These are phyloP conservation scores for Fusarium xylarioides DNA, from an alignment of 2,329 filamentous ascomycete species.

Conservation along the genomic window DNA sequence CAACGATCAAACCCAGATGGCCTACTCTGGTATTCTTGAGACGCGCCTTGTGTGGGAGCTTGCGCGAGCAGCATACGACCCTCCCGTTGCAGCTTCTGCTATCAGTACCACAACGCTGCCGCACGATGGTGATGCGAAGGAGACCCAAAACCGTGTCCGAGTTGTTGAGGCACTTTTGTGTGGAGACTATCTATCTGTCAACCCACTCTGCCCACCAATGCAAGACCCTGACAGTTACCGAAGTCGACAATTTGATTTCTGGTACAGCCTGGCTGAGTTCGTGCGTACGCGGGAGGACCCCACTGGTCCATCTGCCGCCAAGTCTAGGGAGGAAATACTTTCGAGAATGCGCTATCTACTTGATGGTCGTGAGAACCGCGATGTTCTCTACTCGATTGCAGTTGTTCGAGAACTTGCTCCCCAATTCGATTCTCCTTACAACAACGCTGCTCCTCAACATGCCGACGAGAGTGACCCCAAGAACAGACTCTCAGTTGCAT, in stretches of 20 bases:
- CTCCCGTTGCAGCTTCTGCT: slow-evolving; percentile 46
- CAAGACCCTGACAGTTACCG: slow-evolving; percentile 62
- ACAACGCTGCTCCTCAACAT: slow-evolving; percentile 64
- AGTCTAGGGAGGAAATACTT: slow-evolving; percentile 73
- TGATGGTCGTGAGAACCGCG: slow-evolving; percentile 84
- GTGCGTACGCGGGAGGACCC: slow-evolving; percentile 68
- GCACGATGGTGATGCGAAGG: slow-evolving; percentile 66
- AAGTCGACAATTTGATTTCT: slow-evolving; percentile 78
- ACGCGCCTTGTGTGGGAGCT: slow-evolving; percentile 69
- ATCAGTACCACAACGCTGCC: slow-evolving; percentile 51
- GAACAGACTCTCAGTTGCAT: slow-evolving; percentile 73
- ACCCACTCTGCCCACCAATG: slow-evolving; percentile 63
- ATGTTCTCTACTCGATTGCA: slow-evolving; percentile 89
- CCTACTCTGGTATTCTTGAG: slow-evolving; percentile 64
- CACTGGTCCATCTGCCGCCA: slow-evolving; percentile 51
- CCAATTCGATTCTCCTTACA: slow-evolving; percentile 67
- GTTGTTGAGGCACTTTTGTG: slow-evolving; percentile 81
- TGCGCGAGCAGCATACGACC: slow-evolving; percentile 58
- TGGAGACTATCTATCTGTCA: slow-evolving; percentile 70
- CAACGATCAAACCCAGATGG: slow-evolving; percentile 62
- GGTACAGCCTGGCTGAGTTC: slow-evolving; percentile 78
- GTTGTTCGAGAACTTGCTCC: slow-evolving; percentile 79
- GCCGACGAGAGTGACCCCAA: slow-evolving; percentile 73
- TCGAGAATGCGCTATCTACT: slow-evolving; percentile 73
- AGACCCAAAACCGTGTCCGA: slow-evolving; percentile 75